These are phyloP conservation scores for Eutrema japonicum DNA, from an alignment of 345 rosid genomes.

Conservation along the genomic window DNA sequence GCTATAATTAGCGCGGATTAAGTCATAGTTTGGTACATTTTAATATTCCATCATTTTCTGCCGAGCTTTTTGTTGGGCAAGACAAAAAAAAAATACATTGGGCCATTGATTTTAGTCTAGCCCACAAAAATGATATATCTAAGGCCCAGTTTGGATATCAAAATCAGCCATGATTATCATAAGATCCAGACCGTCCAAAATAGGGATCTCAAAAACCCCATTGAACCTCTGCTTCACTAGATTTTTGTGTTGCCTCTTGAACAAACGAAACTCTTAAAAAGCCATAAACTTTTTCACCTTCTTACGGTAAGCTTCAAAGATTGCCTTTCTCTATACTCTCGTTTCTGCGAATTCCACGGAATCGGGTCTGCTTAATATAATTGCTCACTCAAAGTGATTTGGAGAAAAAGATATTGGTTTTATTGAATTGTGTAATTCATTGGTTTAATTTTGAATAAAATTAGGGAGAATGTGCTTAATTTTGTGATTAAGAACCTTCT, in stretches of 20 bases:
- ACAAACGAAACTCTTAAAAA: not conserved
- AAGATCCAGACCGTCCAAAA: slow-evolving; percentile 20
- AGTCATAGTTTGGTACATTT: too few species aligned
- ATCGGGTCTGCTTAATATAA: not conserved
- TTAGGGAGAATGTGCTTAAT: not conserved
- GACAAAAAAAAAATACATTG: not conserved
- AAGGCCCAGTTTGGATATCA: slow-evolving; percentile 1
- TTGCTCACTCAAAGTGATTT: not conserved
- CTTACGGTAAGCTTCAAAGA: not conserved
- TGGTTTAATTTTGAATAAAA: not conserved
- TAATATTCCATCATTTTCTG: too few species aligned
- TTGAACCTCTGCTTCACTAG: not conserved
- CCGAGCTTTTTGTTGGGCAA: not conserved
- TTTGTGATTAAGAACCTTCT: not conserved
- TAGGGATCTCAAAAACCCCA: not conserved
- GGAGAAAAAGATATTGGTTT: not conserved
- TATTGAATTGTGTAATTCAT: not conserved
- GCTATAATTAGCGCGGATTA: too few species aligned
- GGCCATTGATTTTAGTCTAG: not conserved
- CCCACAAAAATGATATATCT: not conserved
- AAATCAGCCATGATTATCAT: not conserved
- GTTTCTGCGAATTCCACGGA: not conserved
- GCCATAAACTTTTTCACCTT: not conserved
- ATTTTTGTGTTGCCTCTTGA: not conserved
- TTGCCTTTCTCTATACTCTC: not conserved